Percentiles rank a stretch among this genome's conserved stretches.
Evolutionary conservation across 2,329 filamentous ascomycete species (phyloP).

Genomic region (Monilinia fructigena): DNA sequence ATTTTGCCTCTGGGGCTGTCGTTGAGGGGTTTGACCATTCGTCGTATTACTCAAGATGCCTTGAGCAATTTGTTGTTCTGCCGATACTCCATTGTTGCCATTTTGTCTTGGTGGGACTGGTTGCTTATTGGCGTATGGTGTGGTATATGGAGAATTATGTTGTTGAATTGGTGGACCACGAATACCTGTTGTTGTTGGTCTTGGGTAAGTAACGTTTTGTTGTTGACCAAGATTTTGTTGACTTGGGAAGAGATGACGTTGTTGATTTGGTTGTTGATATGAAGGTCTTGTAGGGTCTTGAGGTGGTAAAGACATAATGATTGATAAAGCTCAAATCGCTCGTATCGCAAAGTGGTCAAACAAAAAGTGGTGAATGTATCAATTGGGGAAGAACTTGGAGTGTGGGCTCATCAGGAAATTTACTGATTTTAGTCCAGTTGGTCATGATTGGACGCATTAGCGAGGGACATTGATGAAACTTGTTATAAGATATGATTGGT

Average conservation of each 20-base stretch:
- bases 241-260: constrained; percentile 28
- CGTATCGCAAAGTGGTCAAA: constrained; percentile 22
- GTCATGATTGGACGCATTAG: neutral
- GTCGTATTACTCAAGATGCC: constrained; percentile 36
- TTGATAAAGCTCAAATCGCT: constrained; percentile 18
- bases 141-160: constrained; percentile 38
- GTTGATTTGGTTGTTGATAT: constrained; percentile 26
- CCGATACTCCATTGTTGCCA: constrained; percentile 34
- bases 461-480: neutral
- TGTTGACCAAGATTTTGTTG: constrained; percentile 33
- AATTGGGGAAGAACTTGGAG: constrained; percentile 22
- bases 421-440: constrained; percentile 16
- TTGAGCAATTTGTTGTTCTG: constrained; percentile 41
- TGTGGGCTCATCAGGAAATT: constrained; percentile 24
- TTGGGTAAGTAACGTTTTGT: constrained; percentile 31
- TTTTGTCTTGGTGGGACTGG: constrained; percentile 33
- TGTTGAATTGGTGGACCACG: constrained; percentile 31
- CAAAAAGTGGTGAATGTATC: constrained; percentile 23
- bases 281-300: constrained; percentile 30
- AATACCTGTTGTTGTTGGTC: constrained; percentile 34
- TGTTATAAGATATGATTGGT: neutral
- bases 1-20: constrained; percentile 28
- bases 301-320: constrained; percentile 37
- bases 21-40: constrained; percentile 37
- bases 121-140: constrained; percentile 36